These are phyloP conservation scores for Ophiobolus disseminans DNA, from an alignment of 2,329 filamentous ascomycete species.

Conservation along the genomic window DNA sequence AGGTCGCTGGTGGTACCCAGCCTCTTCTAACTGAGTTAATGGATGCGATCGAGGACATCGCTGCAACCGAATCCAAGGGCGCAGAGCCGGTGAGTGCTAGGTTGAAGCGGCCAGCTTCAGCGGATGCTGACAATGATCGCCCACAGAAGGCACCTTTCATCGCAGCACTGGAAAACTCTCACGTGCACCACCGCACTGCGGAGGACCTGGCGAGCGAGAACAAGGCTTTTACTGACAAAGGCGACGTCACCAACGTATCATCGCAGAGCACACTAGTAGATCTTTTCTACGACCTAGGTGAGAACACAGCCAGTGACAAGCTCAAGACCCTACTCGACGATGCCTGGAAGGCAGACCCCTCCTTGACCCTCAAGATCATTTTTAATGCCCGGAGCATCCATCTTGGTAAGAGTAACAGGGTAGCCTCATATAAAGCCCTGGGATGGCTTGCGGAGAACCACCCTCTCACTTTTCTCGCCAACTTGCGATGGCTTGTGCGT, in stretches of 20 bases:
- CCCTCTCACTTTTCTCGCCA: constrained; percentile 61
- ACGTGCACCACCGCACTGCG: constrained; percentile 13
- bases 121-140: constrained; percentile 13
- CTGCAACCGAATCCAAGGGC: not conserved
- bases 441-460: constrained; percentile 65
- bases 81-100: constrained; percentile 8
- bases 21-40: constrained; percentile 1
- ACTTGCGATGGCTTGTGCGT: constrained; percentile 63
- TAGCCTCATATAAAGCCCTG: constrained; percentile 60
- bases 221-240: constrained; percentile 62
- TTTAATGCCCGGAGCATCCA: constrained; percentile 69
- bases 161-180: constrained; percentile 24
- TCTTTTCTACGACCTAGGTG: constrained; percentile 62
- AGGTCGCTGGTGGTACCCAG: constrained; percentile 1
- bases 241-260: constrained; percentile 57
- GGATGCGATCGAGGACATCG: constrained; percentile 7
- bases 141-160: constrained; percentile 30
- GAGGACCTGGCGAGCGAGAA: constrained; percentile 40
- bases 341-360: constrained; percentile 59
- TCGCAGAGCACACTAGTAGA: constrained; percentile 59
- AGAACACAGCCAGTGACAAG: constrained; percentile 45
- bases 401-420: constrained; percentile 61
- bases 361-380: constrained; percentile 64
- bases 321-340: constrained; percentile 54
- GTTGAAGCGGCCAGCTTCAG: constrained; percentile 19